These are phyloP conservation scores for Paraphaeosphaeria minitans DNA, from an alignment of 2,329 filamentous ascomycete species.

Conservation along the genomic window DNA sequence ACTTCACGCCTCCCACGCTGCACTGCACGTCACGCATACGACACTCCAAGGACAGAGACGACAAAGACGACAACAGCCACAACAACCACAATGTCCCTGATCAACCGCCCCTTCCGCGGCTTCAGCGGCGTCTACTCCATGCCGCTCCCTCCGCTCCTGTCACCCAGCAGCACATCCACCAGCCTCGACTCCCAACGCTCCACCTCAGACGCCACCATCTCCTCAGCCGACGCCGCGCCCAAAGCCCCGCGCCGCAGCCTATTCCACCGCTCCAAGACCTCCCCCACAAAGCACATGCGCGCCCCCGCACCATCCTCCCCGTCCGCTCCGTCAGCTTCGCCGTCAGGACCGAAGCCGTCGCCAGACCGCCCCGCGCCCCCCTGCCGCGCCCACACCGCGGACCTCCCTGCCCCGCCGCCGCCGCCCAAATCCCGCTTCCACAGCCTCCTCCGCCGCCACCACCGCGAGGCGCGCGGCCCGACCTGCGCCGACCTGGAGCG, in stretches of 20 bases:
- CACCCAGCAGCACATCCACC: background rate
- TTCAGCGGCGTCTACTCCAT: background rate
- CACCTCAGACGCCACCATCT: background rate
- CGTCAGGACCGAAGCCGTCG: background rate
- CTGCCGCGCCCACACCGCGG: background rate
- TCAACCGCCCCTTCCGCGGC: conserved; percentile 8
- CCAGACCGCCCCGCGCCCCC: background rate
- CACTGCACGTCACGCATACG: background rate
- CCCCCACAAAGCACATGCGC: no score
- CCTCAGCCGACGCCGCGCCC: background rate
- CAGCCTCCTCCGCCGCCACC: background rate
- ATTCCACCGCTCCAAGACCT: background rate
- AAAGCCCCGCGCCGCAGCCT: background rate
- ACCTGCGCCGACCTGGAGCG: background rate
- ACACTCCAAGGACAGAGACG: no score
- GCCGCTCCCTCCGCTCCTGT: background rate
- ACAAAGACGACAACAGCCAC: background rate
- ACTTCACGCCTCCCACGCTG: background rate
- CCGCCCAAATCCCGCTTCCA: background rate
- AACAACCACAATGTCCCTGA: conserved; percentile 1
- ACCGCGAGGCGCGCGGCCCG: background rate
- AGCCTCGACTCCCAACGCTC: background rate
- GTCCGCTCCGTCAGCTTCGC: background rate
- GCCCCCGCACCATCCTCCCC: no score
- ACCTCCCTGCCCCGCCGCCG: background rate